Evolutionary conservation across 176 grass and related monocot genomes (phyloP).

Genomic region (Hordeum marinum): DNA sequence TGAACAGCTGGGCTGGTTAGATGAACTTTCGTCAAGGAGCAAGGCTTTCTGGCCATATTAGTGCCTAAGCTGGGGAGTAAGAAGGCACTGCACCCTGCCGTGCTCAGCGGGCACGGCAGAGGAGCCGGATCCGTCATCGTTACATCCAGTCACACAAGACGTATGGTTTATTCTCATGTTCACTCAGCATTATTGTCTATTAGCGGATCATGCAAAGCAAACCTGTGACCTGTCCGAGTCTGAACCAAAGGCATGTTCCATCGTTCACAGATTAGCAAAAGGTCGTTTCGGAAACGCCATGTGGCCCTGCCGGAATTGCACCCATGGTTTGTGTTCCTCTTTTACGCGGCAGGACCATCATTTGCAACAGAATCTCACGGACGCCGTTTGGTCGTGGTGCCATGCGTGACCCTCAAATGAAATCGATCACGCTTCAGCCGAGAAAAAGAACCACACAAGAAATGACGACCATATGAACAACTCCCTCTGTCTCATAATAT

Average conservation of each 20-base stretch:
- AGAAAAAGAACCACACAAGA: background rate
- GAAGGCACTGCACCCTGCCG: too few relatives aligned
- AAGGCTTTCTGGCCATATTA: too few relatives aligned
- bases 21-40: too few relatives aligned
- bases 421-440: background rate
- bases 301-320: slow-evolving; percentile 19
- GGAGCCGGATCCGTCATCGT: too few relatives aligned
- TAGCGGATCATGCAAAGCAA: slow-evolving; percentile 7
- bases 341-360: background rate
- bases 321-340: background rate
- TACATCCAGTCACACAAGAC: background rate
- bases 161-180: background rate
- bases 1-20: too few relatives aligned
- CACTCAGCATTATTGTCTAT: too few relatives aligned
- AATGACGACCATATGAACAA: background rate
- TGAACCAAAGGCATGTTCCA: slow-evolving; percentile 15
- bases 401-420: background rate
- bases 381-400: background rate
- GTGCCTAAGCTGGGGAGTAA: too few relatives aligned
- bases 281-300: background rate
- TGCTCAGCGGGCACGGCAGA: too few relatives aligned
- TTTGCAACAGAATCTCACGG: slow-evolving; percentile 35
- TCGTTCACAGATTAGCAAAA: slow-evolving; percentile 44
- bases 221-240: background rate
- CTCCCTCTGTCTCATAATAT: too few relatives aligned